Base-by-base conservation (phyloP, 2,329 filamentous ascomycete genomes). In the Calonectria honghensis region DNA sequence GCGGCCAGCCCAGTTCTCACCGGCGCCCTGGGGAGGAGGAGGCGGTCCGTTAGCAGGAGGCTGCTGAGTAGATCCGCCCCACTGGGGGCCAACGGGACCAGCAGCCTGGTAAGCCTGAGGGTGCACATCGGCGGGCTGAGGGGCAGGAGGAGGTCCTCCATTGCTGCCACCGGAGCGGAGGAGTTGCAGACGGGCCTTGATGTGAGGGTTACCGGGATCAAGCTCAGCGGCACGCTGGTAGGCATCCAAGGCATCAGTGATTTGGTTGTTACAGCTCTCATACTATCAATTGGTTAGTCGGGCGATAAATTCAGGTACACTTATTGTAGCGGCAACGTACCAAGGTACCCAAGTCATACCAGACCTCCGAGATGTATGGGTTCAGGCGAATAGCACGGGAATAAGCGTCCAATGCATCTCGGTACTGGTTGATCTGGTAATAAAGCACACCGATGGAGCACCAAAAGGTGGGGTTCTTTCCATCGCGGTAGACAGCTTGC, bases 401-500 rank as follows among this genome's bases (percentile, higher is more conserved):
- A 86, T 98, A 99, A 50, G 97, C 97, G 87, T 99, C 97, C 68
- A 99, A 91, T 4, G 97, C 97, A 88, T 99, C 97, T 73, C 97
- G 93, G 87, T 99, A 99, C 87, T 99, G 97, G 86, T 98, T 99
- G 88, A 99, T 99, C 87, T 98, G 97, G 87, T 98, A 99, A 85
- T 99, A 99, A 74, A 99, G 90, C 20, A 99, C 97, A 84, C 97
- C 97, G 83, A 99, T 99, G 13, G 96, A 98, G 88, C 97, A 98
- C 97, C 97, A 99, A 88, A 98, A 99, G 2, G 97, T 98, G 24
- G 97, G 97, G 84, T 98, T 98, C 79, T 97, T 94, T 41, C 97
- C 97, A 84, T 99, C 97, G 72, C 97, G 95, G 84, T 99, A 99
- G 50, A 99, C 97, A 3, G 97, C 97, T 88, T 99, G 97, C 84